phyloP scores from a whole-genome alignment of 495 filamentous ascomycete species.

The Penicillium fimorum region DNA sequence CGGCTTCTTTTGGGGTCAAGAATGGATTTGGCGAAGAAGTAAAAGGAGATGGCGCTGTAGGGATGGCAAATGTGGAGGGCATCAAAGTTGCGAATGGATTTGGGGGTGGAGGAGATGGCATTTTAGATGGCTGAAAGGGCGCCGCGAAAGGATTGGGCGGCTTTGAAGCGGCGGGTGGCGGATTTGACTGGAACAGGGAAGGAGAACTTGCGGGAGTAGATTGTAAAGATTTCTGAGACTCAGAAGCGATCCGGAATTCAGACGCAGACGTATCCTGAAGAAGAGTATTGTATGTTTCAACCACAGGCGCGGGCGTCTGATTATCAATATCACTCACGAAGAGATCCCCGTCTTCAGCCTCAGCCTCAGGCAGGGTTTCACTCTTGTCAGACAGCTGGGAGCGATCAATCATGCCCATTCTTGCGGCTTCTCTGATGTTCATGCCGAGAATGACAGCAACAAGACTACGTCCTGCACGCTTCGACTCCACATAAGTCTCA shows the following conservation, averaged over 20 bases:
- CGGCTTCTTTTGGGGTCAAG: neutral
- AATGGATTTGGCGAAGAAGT: neutral
- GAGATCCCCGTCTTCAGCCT: conserved; percentile 36
- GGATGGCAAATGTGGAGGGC: neutral
- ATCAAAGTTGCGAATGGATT: conserved; percentile 23
- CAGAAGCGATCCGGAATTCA: conserved; percentile 1
- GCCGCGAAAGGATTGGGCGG: conserved; percentile 20
- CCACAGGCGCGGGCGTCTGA: conserved; percentile 16
- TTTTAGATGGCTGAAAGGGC: conserved; percentile 13
- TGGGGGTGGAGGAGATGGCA: conserved; percentile 3
- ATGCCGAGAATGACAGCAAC: conserved; percentile 53
- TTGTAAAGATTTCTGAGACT: conserved; percentile 18
- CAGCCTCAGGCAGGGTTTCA: conserved; percentile 6
- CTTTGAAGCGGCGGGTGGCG: conserved; percentile 3
- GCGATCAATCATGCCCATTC: conserved; percentile 46
- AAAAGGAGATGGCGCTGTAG: neutral
- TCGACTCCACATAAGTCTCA: conserved; percentile 48
- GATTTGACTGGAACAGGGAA: conserved; percentile 13
- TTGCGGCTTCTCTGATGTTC: conserved; percentile 46
- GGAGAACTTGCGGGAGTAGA: conserved; percentile 3
- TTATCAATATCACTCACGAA: conserved; percentile 48
- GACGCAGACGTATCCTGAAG: conserved; percentile 1
- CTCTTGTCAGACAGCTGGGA: conserved; percentile 25
- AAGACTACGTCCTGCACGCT: conserved; percentile 48
- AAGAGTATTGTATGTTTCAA: conserved; percentile 8